Conservation (phyloP, 352 stramenopile genomes). For the Globisporangium echinulatum region DNA sequence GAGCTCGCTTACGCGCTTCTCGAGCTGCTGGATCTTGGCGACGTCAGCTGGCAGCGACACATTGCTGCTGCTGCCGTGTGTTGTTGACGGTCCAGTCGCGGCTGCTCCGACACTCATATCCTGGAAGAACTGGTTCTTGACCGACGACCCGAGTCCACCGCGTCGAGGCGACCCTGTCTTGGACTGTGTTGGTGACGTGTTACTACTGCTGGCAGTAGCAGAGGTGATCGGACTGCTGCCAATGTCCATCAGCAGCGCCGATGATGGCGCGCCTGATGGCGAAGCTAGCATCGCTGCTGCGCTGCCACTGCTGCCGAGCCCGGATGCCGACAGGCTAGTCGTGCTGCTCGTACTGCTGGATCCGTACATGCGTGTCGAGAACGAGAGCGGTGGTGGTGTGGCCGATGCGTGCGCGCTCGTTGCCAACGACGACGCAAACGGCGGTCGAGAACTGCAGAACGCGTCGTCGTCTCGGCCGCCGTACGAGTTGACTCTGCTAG, state of each 20-base stretch:
- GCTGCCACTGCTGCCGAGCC: background rate
- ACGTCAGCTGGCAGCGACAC: constrained; percentile 1
- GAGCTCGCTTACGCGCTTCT: constrained; percentile 25
- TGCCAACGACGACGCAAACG: background rate
- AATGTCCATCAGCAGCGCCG: too few relatives aligned
- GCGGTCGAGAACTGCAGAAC: background rate
- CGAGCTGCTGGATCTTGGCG: constrained; percentile 24
- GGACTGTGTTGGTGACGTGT: constrained; percentile 3
- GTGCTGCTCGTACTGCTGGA: background rate
- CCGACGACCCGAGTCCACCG: constrained; percentile 10
- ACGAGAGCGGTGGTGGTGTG: background rate
- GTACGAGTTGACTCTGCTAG: constrained; percentile 1
- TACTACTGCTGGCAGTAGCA: background rate
- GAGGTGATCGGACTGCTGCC: too few relatives aligned
- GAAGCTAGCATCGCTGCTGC: background rate
- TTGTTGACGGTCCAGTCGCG: constrained; percentile 3
- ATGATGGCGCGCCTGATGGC: background rate
- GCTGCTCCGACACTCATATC: constrained; percentile 11
- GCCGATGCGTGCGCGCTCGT: too few relatives aligned
- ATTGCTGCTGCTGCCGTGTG: background rate
- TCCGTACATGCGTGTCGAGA: constrained; percentile 11
- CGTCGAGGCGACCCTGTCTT: constrained; percentile 6
- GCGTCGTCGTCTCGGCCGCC: background rate
- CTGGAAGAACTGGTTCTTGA: constrained; percentile 24
- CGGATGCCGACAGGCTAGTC: background rate